Evolutionary conservation across 257 asterid species (phyloP).

Genomic region (Plantago major): DNA sequence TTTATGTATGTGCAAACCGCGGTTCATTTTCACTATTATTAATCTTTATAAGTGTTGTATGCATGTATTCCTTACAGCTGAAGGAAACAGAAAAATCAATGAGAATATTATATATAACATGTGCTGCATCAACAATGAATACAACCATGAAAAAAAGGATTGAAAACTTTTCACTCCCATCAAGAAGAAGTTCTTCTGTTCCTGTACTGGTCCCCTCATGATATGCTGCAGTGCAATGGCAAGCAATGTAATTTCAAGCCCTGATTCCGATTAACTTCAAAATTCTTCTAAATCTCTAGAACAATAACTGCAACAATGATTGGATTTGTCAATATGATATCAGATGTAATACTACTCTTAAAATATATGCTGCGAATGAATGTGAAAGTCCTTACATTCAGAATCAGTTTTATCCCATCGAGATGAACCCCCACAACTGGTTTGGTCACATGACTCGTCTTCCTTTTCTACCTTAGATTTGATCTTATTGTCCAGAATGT

Average conservation of each 20-base stretch:
- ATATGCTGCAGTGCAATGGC: conserved; percentile 13
- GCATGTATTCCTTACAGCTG: not conserved
- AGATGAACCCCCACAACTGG: conserved; percentile 37
- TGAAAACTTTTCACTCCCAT: conserved; percentile 25
- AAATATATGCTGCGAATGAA: not conserved
- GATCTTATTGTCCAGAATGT: conserved; percentile 36
- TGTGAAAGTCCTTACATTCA: conserved; percentile 52
- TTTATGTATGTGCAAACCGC: no score
- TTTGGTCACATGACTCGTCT: conserved; percentile 28
- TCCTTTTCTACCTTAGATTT: conserved; percentile 29
- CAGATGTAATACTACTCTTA: not conserved
- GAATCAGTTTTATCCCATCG: conserved; percentile 91
- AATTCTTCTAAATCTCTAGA: conserved; percentile 51
- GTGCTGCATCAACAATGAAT: conserved; percentile 34
- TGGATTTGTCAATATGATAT: not conserved
- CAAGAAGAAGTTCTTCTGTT: conserved; percentile 14
- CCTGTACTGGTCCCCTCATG: conserved; percentile 22
- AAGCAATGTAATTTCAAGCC: conserved; percentile 12
- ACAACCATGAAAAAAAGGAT: conserved; percentile 66
- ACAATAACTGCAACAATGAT: conserved; percentile 65
- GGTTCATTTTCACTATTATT: not conserved
- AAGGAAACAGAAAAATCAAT: conserved; percentile 25
- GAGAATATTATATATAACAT: conserved; percentile 47
- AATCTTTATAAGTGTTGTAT: not conserved
- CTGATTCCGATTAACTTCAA: conserved; percentile 14